Conservation (phyloP, 2,329 filamentous ascomycete genomes). For the Chalaropsis thielavioides region DNA sequence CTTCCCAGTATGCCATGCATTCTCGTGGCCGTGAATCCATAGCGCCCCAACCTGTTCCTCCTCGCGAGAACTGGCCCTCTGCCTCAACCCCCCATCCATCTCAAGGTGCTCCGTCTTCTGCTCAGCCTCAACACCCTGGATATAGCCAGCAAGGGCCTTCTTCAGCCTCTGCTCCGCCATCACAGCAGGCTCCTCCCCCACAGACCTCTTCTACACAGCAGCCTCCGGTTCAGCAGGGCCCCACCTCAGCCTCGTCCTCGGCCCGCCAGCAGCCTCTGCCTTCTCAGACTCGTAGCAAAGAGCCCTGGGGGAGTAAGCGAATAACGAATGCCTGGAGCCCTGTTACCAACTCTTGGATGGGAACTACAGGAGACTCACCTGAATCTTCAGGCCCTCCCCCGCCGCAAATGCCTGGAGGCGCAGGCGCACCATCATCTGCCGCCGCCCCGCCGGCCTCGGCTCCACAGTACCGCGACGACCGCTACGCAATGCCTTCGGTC, state of each 20-base stretch:
- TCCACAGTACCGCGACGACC: constrained; percentile 13
- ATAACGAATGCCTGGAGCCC: background rate
- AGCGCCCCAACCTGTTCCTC: background rate
- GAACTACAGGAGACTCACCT: background rate
- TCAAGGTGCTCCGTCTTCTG: background rate
- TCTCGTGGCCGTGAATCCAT: constrained; percentile 6
- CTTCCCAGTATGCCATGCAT: constrained; percentile 12
- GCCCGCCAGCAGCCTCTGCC: background rate
- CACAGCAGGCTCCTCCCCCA: background rate
- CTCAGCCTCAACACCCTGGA: background rate
- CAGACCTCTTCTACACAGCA: background rate
- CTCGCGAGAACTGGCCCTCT: constrained; percentile 5
- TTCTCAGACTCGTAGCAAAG: background rate
- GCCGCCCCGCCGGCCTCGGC: background rate
- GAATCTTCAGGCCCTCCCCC: background rate
- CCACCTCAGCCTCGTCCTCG: background rate
- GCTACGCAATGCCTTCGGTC: constrained; percentile 1
- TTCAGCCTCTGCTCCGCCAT: background rate
- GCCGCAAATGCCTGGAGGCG: background rate
- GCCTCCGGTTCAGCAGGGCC: background rate
- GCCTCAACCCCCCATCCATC: background rate
- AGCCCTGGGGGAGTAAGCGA: background rate
- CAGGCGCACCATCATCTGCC: background rate
- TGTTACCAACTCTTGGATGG: background rate
- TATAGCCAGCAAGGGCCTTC: background rate